Base-by-base conservation (phyloP, 2,329 filamentous ascomycete genomes). In the Aspergillus sergii region DNA sequence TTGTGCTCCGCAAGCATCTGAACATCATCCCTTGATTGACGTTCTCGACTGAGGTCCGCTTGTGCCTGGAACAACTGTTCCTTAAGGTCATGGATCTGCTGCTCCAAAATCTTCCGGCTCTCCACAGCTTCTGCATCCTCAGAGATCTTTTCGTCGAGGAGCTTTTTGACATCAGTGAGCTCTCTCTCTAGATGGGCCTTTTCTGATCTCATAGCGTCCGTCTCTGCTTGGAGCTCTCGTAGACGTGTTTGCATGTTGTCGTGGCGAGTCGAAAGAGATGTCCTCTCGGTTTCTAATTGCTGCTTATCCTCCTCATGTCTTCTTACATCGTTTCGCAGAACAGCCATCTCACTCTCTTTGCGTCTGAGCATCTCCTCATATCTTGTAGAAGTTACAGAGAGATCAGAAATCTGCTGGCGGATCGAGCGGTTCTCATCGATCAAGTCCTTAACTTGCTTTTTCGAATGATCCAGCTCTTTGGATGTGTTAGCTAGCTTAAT, bases 1-100 rank as follows among this genome's bases (percentile, higher is more conserved):
- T 95, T 96, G 79, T 97, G 94, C 69, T 97, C 93, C 5, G 92
- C 89, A 62, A 98, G 89, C 69, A 96, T 88, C 67, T 94, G 89
- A 30, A 97, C 93, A 73, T 99, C 95, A 69, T 97, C 94, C 62
- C 95, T 88, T 19, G 94, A 98, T 77, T 98, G 94, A 3, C 92
- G 88, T 75, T 97, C 95, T 41, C 93, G 87, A 74, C 93, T 97
- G 39, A 98, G 85, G 66, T 98, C 94, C 73, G 91, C 90, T 76
- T 97, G 93, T 0, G 91, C 87, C 67, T 92, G 87, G 78, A 92
- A 95, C 1, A 98, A 84, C 73, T 97, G 89, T 8, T 88, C 84
- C 77, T 97, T 97, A 63, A 98, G 86, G 68, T 94, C 91, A 63
- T 91, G 89, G 67, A 96, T 91, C 75, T 99, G 95, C 28, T 89